These are phyloP conservation scores for Candida takata DNA, from an alignment of 805 yeast species.

Conservation along the genomic window DNA sequence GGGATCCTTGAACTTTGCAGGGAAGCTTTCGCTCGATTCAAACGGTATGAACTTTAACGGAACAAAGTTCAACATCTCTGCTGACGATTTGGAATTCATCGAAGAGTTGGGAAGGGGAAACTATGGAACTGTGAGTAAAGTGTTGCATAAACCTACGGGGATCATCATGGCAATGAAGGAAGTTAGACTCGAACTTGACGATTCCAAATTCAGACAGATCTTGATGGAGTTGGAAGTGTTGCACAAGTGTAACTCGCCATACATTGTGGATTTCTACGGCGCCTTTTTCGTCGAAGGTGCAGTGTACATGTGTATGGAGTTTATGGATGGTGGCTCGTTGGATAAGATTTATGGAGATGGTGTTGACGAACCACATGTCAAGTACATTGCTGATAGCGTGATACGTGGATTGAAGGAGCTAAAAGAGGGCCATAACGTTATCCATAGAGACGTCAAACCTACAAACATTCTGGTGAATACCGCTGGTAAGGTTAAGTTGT, in stretches of 20 bases:
- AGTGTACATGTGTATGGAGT: constrained; percentile 96
- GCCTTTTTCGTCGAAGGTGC: constrained; percentile 98
- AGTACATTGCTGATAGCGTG: constrained; percentile 72
- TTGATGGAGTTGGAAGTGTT: constrained; percentile 93
- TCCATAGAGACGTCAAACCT: constrained; percentile 95
- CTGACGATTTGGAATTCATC: constrained; percentile 74
- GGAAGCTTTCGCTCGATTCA: constrained; percentile 87
- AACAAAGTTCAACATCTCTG: constrained; percentile 74
- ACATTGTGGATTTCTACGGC: constrained; percentile 93
- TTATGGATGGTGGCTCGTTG: constrained; percentile 93
- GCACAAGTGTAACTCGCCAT: constrained; percentile 85
- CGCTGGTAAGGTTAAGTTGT: constrained; percentile 78
- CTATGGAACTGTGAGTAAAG: constrained; percentile 93
- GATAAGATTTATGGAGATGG: constrained; percentile 78
- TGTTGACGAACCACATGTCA: constrained; percentile 71
- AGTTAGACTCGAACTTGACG: constrained; percentile 87
- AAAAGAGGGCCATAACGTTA: constrained; percentile 86
- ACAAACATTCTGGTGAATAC: constrained; percentile 84
- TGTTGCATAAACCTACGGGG: constrained; percentile 86
- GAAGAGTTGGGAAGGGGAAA: constrained; percentile 94
- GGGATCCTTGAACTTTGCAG: constrained; percentile 87
- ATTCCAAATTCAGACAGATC: constrained; percentile 87
- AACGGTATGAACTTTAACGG: constrained; percentile 92
- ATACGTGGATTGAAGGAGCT: constrained; percentile 75
- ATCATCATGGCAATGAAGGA: constrained; percentile 97